Evolutionary conservation across 2,329 filamentous ascomycete genomes (phyloP), one percentile per base, ranked within the genome.

Genomic region (Falciphora oryzae): DNA sequence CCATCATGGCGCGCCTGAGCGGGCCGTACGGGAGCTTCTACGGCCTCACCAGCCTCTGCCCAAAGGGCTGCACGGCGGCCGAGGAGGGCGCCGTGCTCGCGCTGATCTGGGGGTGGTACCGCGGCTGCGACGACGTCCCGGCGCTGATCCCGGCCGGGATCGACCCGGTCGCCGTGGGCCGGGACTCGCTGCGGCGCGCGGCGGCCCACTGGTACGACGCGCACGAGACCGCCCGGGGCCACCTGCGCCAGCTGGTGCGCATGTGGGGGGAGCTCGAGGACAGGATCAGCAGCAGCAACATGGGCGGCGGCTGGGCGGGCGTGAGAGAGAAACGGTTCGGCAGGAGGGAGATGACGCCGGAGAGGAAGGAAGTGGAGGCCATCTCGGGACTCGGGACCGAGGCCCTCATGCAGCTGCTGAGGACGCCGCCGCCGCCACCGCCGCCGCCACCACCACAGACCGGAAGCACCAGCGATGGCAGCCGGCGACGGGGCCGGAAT

Each of bases 251-350:
- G 31, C 62, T 63, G 62, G 53, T 58, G 29, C n/a, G 62, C 31
- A 63, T 63, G 56, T 63, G 62, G 62, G 32, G 31, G 25, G 28
- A 32, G 22, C 50, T 63, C 22, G 61, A 63, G 53, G 61, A 32
- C 32, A 27, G 28, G 59, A 18, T 38, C 18, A n/a, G 22, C 8
- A 53, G 44, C 18, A n/a, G 44, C 18, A 53, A 18, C 18, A n/a
- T 11, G 22, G 22, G 44, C 22, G 44, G 44, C 44, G 44, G 44
- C 44, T 53, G 44, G 44, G 22, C 22, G 18, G 44, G 44, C 44
- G 44, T 22, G 7, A n/a, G 44, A 18, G 44, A 53, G 44, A 53
- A n/a, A 7, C 44, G 44, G 22, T 53, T 53, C 22, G 44, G 44
- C 1, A n/a, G 44, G 44, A n/a, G 44, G 44, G 44, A 53, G 3